Percentiles rank a stretch among this genome's conserved stretches.
Evolutionary conservation across 345 rosid species (phyloP).

Genomic region (Clausena lansium): DNA sequence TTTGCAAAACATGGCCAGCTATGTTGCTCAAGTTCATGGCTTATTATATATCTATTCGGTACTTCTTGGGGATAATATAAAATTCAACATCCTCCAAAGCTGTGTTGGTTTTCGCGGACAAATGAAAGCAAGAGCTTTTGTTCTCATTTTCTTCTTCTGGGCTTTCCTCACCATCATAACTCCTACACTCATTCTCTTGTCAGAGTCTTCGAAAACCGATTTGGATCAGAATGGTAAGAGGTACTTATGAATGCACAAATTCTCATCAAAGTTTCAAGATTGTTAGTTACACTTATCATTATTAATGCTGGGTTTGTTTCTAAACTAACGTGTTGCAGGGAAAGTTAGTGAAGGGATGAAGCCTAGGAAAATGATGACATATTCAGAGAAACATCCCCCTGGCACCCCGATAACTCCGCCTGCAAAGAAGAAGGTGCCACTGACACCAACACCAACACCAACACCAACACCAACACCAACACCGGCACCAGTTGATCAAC

Average conservation of each 20-base stretch:
- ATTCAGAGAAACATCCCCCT: slow-evolving; percentile 22
- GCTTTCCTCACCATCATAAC: slow-evolving; percentile 82
- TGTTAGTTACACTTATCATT: background rate
- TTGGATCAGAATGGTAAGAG: slow-evolving; percentile 36
- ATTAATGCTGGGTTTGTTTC: background rate
- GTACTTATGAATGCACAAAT: background rate
- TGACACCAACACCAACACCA: slow-evolving; percentile 24
- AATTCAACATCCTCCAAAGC: background rate
- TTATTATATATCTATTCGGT: background rate
- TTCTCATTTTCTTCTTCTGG: slow-evolving; percentile 90
- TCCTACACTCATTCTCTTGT: slow-evolving; percentile 75
- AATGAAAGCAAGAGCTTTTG: slow-evolving; percentile 72
- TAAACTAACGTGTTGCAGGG: slow-evolving; percentile 17
- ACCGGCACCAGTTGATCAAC: slow-evolving; percentile 20
- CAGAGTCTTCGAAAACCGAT: slow-evolving; percentile 56
- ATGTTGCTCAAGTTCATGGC: slow-evolving; percentile 23
- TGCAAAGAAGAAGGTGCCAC: slow-evolving; percentile 2
- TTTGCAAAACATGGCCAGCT: slow-evolving; percentile 55
- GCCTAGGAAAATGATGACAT: slow-evolving; percentile 47
- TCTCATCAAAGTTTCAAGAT: background rate
- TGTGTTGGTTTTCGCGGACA: slow-evolving; percentile 15
- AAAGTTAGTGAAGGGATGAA: slow-evolving; percentile 25
- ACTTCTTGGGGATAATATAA: background rate
- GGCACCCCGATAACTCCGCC: slow-evolving; percentile 7
- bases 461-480: slow-evolving; percentile 20